Base-by-base conservation (phyloP, 768 basidiomycete genomes). In the Boletus subcaerulescens region DNA sequence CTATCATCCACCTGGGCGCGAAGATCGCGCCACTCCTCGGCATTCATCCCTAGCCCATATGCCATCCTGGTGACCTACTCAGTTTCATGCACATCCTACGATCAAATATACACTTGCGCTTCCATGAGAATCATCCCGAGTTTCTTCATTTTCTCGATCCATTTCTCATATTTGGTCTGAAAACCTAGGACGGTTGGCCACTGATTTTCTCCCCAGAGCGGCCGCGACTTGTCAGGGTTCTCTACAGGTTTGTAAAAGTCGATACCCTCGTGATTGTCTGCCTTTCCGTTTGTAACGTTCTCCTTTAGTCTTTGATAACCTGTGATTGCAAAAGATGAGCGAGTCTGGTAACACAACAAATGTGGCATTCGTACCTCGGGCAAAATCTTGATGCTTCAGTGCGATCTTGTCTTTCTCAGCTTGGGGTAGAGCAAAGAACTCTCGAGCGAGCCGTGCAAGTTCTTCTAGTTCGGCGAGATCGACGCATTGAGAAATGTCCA, bases 101-200 rank as follows among this genome's bases (percentile, higher is more conserved):
- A 44, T 33, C 49, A 29, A 7, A 31, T 2, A 29, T 22, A 26
- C 42, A 73, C 88, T 63, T 65, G 88, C 89, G 90, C 94, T 71
- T 88, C 81, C 90, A 95, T 94, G 15, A 95, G 78, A 11, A 88
- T 78, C 66, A 89, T 62, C 3, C 94, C 94, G 3, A 96, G 74
- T 4, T 61, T 72, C 69, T 89, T 87, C 94, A 96, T 96, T 77
- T 89, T 93, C 62, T 82, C 81, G 3, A 89, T 74, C 92, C 93
- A 96, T 6, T 60, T 63, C 53, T 89, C 83, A 60, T 87, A 89
- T 60, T 79, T 85, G 36, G 79, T 75, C 53, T 69, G 75, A 64
- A 94, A 93, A 0, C 66, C 71, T 1, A 73, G 69, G 24, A 85
- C 75, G 3, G 64, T 60, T 0, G 93, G 93, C 88, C 91, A 96